phyloP scores from a whole-genome alignment of 83 land plant species.

The Picea mariana region DNA sequence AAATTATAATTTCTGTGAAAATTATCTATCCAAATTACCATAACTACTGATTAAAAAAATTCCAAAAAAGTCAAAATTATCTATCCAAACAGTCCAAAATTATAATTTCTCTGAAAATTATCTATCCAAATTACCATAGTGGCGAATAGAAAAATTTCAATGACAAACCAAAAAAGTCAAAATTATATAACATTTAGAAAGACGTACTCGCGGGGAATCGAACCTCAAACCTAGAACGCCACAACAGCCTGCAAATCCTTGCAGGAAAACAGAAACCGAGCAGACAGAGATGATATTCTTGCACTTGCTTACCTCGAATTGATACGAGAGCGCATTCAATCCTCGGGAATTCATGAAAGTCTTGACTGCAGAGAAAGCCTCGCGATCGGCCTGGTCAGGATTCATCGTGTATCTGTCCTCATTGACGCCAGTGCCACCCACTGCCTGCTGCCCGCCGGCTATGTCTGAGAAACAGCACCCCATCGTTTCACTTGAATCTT shows the following conservation, averaged over 20 bases:
- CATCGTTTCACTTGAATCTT: not conserved
- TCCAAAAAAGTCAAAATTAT: no score
- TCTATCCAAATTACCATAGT: no score
- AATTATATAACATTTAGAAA: no score
- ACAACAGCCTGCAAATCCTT: not conserved
- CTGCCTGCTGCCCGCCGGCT: not conserved
- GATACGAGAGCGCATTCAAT: not conserved
- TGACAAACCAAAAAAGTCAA: no score
- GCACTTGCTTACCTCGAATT: not conserved
- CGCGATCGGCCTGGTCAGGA: not conserved
- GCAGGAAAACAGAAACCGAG: not conserved
- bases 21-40: no score
- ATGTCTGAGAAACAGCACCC: constrained; percentile 4
- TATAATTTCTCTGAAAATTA: no score
- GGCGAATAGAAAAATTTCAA: no score
- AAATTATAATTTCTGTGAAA: no score
- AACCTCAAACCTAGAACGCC: not conserved
- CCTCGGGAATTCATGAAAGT: not conserved
- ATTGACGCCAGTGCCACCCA: not conserved
- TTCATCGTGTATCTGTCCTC: not conserved
- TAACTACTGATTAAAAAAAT: no score
- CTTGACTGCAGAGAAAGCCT: not conserved
- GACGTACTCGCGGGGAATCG: not conserved
- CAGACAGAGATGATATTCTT: no score
- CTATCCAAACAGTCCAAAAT: no score